Percentiles rank a stretch among this genome's conserved stretches.
Evolutionary conservation across 305 asterid genomes (phyloP).

Genomic region (Stenogyne calaminthoides): DNA sequence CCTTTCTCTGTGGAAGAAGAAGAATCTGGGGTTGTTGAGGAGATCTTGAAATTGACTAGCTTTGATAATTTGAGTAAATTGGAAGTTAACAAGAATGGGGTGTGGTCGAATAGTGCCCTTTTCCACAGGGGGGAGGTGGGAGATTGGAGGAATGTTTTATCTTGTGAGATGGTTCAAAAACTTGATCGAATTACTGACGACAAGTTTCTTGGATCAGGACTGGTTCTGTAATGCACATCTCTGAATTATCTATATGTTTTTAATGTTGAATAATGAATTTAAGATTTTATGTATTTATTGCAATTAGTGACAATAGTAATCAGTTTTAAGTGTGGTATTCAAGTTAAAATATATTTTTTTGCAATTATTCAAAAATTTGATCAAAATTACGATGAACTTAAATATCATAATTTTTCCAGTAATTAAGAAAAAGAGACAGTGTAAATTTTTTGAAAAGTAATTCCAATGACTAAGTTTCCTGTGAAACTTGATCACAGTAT

Average conservation of each 20-base stretch:
- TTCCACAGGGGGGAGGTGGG: constrained; percentile 44
- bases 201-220: constrained; percentile 38
- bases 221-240: constrained; percentile 14
- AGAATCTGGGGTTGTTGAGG: constrained; percentile 28
- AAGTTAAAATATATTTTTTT: no score
- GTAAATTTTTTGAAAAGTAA: no score
- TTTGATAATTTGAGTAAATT: constrained; percentile 38
- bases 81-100: constrained; percentile 42
- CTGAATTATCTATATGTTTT: neutral
- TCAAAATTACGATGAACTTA: no score
- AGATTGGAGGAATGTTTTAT: constrained; percentile 45
- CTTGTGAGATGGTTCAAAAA: constrained; percentile 29
- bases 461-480: no score
- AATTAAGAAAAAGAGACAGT: no score
- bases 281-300: no score
- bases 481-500: no score
- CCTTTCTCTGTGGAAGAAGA: constrained; percentile 42
- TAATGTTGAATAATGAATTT: neutral
- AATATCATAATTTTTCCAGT: no score
- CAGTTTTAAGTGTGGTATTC: no score
- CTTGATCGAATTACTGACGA: constrained; percentile 34
- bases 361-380: no score
- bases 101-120: constrained; percentile 8
- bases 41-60: constrained; percentile 41
- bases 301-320: no score